Base-by-base conservation (phyloP, 257 asterid genomes). In the Plectranthus barbatus region DNA sequence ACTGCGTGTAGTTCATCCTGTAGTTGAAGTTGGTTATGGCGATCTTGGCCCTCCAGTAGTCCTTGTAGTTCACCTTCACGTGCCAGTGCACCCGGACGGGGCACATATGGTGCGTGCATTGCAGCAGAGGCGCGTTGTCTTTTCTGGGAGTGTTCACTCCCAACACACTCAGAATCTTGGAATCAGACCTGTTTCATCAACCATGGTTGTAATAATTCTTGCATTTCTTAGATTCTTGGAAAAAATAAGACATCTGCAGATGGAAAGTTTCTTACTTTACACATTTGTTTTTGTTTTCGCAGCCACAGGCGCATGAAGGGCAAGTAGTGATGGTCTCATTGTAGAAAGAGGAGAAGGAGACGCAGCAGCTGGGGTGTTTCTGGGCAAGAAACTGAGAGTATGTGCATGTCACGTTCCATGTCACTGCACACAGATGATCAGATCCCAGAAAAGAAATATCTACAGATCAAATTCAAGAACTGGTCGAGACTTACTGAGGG, bases 81-180 rank as follows among this genome's bases (percentile, higher is more conserved):
- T 90, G 96, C 97, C 97, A 90, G n/a, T 90, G 97, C 62, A 90
- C 89, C 18, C 97, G 83, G 6, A 90, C 63, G 3, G 97, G 95
- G 82, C 97, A 87, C 97, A 90, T 86, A 37, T 90, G 97, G 82
- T 79, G 91, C 2, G 97, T 90, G 75, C 98, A 91, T 58, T 86
- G 98, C 11, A 91, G 9, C 20, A 85, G 69, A 0, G 98, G 94
- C 0, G 82, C 6, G 37, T 76, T 81, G 45, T 88, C 96, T 74
- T 86, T 88, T 69, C 79, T 69, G 0, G 96, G 96, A 11, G 96
- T 88, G 67, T 88, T 88, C 69, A 88, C 34, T 13, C 97, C 97
- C 61, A 79, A 84, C 69, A 60, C 80, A 18, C 81, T 85, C 2
- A 77, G 82, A 69, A 88, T 90, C 51, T 89, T 86, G 3, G 97